phyloP scores from a whole-genome alignment of 352 stramenopile genomes.

The Phytopythium kandeliae region DNA sequence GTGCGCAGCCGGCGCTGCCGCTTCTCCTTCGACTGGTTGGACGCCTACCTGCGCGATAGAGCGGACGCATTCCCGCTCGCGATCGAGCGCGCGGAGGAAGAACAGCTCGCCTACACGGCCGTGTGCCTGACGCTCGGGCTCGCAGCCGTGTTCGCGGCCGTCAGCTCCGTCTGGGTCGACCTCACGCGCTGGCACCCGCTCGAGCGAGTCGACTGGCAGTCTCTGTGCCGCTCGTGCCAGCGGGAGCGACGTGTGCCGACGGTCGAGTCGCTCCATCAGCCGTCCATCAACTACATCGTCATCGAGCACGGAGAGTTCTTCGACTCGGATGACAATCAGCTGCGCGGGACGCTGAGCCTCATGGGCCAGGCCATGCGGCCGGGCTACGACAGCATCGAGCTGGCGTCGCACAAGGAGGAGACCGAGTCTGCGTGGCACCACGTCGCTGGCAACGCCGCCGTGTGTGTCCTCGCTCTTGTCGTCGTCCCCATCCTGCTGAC shows the following conservation, averaged over 20 bases:
- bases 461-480: constrained; percentile 7
- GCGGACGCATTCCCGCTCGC: constrained; percentile 2
- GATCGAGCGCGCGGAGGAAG: constrained; percentile 2
- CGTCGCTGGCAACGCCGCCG: constrained; percentile 4
- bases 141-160: constrained; percentile 10
- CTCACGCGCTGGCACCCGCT: constrained; percentile 18
- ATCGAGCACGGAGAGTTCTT: constrained; percentile 19
- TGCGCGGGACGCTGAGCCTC: constrained; percentile 14
- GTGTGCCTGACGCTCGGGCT: constrained; percentile 4
- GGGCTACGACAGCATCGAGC: constrained; percentile 11
- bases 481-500: constrained; percentile 9
- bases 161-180: constrained; percentile 18
- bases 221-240: constrained; percentile 4
- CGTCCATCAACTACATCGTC: constrained; percentile 16
- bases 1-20: constrained; percentile 6
- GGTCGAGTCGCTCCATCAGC: constrained; percentile 5
- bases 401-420: constrained; percentile 1
- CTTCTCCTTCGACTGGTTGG: constrained; percentile 11
- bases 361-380: constrained; percentile 6
- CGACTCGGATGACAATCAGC: constrained; percentile 15
- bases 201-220: constrained; percentile 3
- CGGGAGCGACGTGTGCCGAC: neutral
- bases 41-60: constrained; percentile 10
- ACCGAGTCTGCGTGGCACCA: constrained; percentile 8
- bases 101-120: constrained; percentile 1